phyloP scores from a whole-genome alignment of 2,329 filamentous ascomycete species.

The Gaeumannomyces tritici region DNA sequence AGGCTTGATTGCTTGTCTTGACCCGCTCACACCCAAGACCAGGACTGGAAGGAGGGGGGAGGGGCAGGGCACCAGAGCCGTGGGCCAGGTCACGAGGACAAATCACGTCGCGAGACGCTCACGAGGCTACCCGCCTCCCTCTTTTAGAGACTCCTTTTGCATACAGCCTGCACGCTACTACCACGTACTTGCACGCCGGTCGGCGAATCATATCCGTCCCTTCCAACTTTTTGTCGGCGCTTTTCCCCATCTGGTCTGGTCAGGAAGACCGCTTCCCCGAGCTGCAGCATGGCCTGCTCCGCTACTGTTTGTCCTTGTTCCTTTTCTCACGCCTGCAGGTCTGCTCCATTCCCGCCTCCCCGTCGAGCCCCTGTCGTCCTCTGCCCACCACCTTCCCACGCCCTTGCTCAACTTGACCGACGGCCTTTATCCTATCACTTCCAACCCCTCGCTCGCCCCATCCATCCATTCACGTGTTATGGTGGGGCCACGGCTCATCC shows the following conservation, averaged over 20 bases:
- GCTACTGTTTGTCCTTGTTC: not conserved
- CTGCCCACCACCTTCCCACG: too few relatives aligned
- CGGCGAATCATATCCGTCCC: not conserved
- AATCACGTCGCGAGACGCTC: not conserved
- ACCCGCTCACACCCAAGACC: not conserved
- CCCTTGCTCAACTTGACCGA: too few relatives aligned
- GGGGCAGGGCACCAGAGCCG: not conserved
- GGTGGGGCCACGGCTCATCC: not conserved
- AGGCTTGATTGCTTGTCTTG: not conserved
- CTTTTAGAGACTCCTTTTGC: not conserved
- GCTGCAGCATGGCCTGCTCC: not conserved
- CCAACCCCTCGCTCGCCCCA: too few relatives aligned
- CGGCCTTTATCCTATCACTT: too few relatives aligned
- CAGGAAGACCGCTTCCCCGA: not conserved
- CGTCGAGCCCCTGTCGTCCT: too few relatives aligned
- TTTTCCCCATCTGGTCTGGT: not conserved
- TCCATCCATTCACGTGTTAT: too few relatives aligned
- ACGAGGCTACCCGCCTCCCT: slow-evolving; percentile 1
- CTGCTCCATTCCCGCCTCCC: too few relatives aligned
- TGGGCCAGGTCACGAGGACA: not conserved
- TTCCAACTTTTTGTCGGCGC: not conserved
- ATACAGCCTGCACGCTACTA: not conserved
- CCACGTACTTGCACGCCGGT: not conserved
- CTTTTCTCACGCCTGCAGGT: not conserved
- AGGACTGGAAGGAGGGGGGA: not conserved